Conservation (phyloP, 176 grass and related monocot species). For the Bolboschoenus planiculmis region DNA sequence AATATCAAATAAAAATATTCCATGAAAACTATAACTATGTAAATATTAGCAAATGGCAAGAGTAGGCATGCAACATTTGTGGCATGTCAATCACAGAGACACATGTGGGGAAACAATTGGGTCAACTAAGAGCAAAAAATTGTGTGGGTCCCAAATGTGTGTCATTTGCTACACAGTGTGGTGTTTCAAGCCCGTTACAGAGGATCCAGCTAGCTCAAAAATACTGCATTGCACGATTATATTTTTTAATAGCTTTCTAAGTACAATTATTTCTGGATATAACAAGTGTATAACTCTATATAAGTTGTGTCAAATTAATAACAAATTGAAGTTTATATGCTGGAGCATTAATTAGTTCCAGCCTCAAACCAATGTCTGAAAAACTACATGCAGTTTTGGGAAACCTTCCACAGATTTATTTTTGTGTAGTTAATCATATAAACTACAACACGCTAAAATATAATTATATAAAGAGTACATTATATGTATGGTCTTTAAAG, state of each 20-base stretch:
- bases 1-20: neutral
- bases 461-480: too few relatives aligned
- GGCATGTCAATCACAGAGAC: too few relatives aligned
- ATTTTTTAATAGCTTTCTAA: neutral
- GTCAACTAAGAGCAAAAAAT: neutral
- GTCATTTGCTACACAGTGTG: neutral
- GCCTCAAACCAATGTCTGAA: neutral
- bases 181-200: neutral
- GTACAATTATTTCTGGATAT: neutral
- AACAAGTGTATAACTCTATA: neutral
- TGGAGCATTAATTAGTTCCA: neutral
- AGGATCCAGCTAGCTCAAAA: neutral
- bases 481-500: too few relatives aligned
- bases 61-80: neutral
- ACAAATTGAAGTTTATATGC: neutral
- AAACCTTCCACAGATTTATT: neutral
- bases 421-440: neutral
- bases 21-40: neutral
- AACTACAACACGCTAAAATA: neutral
- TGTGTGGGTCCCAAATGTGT: neutral
- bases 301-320: neutral
- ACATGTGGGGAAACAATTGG: neutral
- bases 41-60: neutral
- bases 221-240: conserved; percentile 9
- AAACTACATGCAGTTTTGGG: neutral